Evolutionary conservation across 306 rosid species (phyloP), one percentile per base, ranked within the genome.

Genomic region (Macrotyloma uniflorum): DNA sequence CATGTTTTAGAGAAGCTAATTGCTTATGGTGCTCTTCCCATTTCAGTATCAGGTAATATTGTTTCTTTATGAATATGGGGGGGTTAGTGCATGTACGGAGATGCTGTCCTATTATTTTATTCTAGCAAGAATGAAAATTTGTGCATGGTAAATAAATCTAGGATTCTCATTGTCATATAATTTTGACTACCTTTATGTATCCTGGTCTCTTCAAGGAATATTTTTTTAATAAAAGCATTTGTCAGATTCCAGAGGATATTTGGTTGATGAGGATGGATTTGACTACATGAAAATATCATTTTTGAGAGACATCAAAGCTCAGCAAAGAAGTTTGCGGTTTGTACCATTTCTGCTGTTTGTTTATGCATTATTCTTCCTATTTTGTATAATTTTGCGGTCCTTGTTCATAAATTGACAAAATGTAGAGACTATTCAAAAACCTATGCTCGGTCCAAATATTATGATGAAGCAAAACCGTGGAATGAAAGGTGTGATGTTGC

Each of bases 361-460:
- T 23, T 80, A 63, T 71, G 13, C 70, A 47, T 72, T 64, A 47
- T 20, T 61, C 9, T 77, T 45, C 78, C 58, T 58, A 61, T 66
- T 70, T 8, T 70, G 38, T 51, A 46, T 65, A 32, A 82, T 81
- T 79, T 68, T 51, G 43, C 72, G 70, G 40, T 54, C 75, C 75
- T 76, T 83, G 24, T 80, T 69, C 59, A 35, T 77, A 63, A 74
- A 77, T 46, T 90, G 84, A 67, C 64, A 30, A 19, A 59, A 50
- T 82, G 87, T 76, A 95, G 98, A 83, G 98, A 95, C 88, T 95
- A 92, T 80, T 95, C 98, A n/a, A 95, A 95, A 87, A 92, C 98
- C 30, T 95, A 95, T 86, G 93, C 98, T 72, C 92, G 98, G 71
- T 87, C 98, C 73, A 95, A 95, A 87, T 95, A 92, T 78, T 95